These are phyloP conservation scores for Juncus effusus DNA, from an alignment of 176 grass and related monocot genomes.

Conservation along the genomic window DNA sequence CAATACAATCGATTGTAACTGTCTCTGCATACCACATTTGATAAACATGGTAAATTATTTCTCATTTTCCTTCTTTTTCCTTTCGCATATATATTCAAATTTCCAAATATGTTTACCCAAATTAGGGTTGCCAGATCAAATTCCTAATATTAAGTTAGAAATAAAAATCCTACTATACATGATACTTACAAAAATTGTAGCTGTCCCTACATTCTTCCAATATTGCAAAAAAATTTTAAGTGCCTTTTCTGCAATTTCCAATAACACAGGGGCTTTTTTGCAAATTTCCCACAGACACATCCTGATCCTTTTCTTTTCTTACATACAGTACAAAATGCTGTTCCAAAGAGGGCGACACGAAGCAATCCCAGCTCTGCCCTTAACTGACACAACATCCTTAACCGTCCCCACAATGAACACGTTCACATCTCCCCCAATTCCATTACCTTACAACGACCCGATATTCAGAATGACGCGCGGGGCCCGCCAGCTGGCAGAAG, in stretches of 20 bases:
- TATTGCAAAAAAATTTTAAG: too few relatives aligned
- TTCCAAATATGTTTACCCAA: not conserved
- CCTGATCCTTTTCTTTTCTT: slow-evolving; percentile 6
- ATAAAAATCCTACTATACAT: not conserved
- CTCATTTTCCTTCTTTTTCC: not conserved
- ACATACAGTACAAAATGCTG: slow-evolving; percentile 65
- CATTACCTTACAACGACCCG: slow-evolving; percentile 88
- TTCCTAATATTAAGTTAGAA: not conserved
- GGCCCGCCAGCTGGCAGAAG: slow-evolving; percentile 45
- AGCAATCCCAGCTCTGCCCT: slow-evolving; percentile 47
- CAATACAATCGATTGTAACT: slow-evolving; percentile 41
- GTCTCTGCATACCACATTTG: slow-evolving; percentile 74
- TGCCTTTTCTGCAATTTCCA: too few relatives aligned
- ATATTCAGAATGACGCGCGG: slow-evolving; percentile 55
- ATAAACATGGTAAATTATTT: slow-evolving; percentile 50
- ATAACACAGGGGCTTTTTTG: too few relatives aligned
- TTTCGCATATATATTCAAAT: not conserved
- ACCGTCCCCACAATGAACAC: slow-evolving; percentile 57
- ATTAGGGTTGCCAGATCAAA: not conserved
- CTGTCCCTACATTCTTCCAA: too few relatives aligned
- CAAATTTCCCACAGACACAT: too few relatives aligned
- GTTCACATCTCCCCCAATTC: slow-evolving; percentile 69
- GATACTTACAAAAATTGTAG: not conserved
- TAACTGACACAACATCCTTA: slow-evolving; percentile 58
- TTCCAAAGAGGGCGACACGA: slow-evolving; percentile 57